These are phyloP conservation scores for Mucor indicus DNA, from an alignment of 371 early-diverging fungal species.

Conservation along the genomic window DNA sequence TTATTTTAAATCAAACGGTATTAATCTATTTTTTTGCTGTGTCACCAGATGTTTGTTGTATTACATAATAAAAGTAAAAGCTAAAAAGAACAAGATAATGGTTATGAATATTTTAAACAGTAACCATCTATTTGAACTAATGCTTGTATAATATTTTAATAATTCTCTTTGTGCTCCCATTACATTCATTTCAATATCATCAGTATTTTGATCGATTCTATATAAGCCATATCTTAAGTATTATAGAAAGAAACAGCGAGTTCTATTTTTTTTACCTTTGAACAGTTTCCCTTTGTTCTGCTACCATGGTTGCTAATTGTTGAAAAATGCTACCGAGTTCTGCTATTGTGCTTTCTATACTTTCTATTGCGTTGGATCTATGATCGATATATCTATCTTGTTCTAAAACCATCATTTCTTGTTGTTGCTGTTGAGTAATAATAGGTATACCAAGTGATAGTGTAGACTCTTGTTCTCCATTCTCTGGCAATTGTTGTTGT, in stretches of 20 bases:
- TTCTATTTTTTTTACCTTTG: conserved; percentile 55
- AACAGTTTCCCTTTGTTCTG: conserved; percentile 93
- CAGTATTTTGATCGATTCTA: conserved; percentile 94
- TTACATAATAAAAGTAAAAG: conserved; percentile 47
- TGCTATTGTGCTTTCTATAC: conserved; percentile 94
- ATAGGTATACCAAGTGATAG: conserved; percentile 49
- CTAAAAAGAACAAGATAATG: conserved; percentile 63
- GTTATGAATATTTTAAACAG: conserved; percentile 91
- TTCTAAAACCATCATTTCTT: conserved; percentile 54
- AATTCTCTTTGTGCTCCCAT: conserved; percentile 89
- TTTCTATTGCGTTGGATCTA: conserved; percentile 87
- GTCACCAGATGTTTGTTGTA: not conserved
- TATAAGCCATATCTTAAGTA: too few species aligned
- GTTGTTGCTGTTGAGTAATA: conserved; percentile 52
- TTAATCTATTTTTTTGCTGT: too few species aligned
- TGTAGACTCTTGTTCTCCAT: conserved; percentile 35
- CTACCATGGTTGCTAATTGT: conserved; percentile 90
- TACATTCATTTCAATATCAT: conserved; percentile 90
- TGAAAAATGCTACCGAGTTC: conserved; percentile 97
- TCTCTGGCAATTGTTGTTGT: conserved; percentile 10
- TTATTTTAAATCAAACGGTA: too few species aligned
- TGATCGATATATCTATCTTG: conserved; percentile 76
- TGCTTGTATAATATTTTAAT: conserved; percentile 82
- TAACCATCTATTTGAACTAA: conserved; percentile 94
- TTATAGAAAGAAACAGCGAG: not conserved